Evolutionary conservation across 1,284 basidiomycete species (phyloP), one percentile per base, ranked within the genome.

Genomic region (Erythrobasidium hasegawianum): DNA sequence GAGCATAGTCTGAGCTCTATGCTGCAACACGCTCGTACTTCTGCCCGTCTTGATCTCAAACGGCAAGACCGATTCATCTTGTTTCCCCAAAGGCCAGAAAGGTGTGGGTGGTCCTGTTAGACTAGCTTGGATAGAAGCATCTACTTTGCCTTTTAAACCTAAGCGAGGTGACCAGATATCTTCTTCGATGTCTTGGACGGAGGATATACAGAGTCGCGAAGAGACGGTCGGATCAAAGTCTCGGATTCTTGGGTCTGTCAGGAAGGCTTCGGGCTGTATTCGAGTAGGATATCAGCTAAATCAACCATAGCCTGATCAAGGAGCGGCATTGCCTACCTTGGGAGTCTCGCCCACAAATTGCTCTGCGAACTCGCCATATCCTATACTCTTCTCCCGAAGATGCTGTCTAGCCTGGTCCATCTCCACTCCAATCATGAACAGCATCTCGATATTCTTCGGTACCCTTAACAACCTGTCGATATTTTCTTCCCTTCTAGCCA

Each of bases 41-140:
- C 87, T 81, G 1, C 96, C 95, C 0, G 95, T 99, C 79, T 98
- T 99, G 79, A 98, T 90, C 78, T 99, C 96, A 54, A 98, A 85
- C 1, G 95, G 91, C 73, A 87, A 82, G 0, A 86, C 85, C 41
- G 68, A 47, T 27, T 58, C 53, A 20, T 60, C 39, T 24, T 69
- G 52, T 26, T 74, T 71, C 29, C 75, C 73, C 62, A 72, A 29
- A 41, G 76, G 74, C 41, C 74, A 72, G 55, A 57, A 83, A 14
- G 56, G 62, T 27, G 2, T 40, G 11, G 55, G 43, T 18, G 56
- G 56, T 10, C 41, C 62, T 9, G 83, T 77, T 33, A 90, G 82
- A 11, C 83, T 77, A 0, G 84, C 84, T 47, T 69, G 59, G 0
- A 97, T 85, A 2, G 88, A 91, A 0, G 89, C 94, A 73, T 99